Evolutionary conservation across 768 basidiomycete genomes (phyloP).

Genomic region (Xerocomus potaroensis): DNA sequence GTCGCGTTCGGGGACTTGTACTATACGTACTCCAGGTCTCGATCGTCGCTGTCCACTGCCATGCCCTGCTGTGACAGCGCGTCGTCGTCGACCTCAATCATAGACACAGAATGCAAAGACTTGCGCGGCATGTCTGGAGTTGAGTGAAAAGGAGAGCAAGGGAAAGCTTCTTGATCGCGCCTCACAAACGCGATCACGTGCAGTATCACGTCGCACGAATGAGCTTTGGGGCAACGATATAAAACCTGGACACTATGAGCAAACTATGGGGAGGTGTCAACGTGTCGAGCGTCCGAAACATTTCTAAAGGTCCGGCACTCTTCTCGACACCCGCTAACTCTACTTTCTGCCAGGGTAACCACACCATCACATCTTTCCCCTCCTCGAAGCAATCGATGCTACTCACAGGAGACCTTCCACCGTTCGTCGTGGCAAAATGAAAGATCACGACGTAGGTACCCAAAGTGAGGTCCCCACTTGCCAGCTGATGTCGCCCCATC

Average conservation of each 20-base stretch:
- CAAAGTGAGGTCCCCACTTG: slow-evolving; percentile 15
- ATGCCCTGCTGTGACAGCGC: slow-evolving; percentile 16
- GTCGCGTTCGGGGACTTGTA: background rate
- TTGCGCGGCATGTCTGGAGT: slow-evolving; percentile 12
- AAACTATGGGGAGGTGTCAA: slow-evolving; percentile 29
- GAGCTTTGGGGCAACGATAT: slow-evolving; percentile 8
- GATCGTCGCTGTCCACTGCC: slow-evolving; percentile 24
- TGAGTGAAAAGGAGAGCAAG: background rate
- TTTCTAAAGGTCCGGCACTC: slow-evolving; percentile 12
- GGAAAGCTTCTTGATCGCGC: no score
- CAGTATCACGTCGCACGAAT: background rate
- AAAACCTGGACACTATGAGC: slow-evolving; percentile 29
- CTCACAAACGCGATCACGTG: slow-evolving; percentile 25
- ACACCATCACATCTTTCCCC: slow-evolving; percentile 38
- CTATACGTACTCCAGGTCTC: slow-evolving; percentile 21
- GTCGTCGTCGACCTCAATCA: slow-evolving; percentile 13
- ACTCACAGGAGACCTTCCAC: slow-evolving; percentile 28
- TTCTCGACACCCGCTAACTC: slow-evolving; percentile 17
- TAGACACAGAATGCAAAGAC: slow-evolving; percentile 6
- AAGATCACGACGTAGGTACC: slow-evolving; percentile 36
- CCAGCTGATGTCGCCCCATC: slow-evolving; percentile 15
- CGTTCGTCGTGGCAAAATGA: slow-evolving; percentile 30
- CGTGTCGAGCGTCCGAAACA: slow-evolving; percentile 21
- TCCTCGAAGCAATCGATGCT: slow-evolving; percentile 36
- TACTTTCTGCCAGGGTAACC: slow-evolving; percentile 50